These are phyloP conservation scores for Turnera subulata DNA, from an alignment of 345 rosid species.

Conservation along the genomic window DNA sequence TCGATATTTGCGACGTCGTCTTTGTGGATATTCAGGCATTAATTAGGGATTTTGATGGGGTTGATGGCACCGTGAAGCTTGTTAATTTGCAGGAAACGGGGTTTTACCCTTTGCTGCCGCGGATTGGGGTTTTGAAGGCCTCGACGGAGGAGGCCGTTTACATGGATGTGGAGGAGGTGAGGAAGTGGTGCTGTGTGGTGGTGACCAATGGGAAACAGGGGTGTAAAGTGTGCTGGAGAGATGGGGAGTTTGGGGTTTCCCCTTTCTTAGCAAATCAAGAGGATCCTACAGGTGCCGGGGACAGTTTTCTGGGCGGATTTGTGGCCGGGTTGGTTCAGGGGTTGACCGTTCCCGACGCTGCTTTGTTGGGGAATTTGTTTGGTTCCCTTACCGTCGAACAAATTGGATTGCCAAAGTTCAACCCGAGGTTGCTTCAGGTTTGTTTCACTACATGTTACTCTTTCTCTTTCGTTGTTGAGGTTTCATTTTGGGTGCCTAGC, in stretches of 20 bases:
- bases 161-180: conserved; percentile 78
- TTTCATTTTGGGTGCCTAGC: not conserved
- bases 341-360: conserved; percentile 83
- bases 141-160: conserved; percentile 78
- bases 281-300: conserved; percentile 99
- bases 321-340: conserved; percentile 75
- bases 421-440: conserved; percentile 65
- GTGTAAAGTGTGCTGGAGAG: conserved; percentile 52
- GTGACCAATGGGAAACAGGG: conserved; percentile 90
- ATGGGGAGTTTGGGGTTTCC: conserved; percentile 41
- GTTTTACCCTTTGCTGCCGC: conserved; percentile 51
- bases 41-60: conserved; percentile 58
- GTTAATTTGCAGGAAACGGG: conserved; percentile 57
- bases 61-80: conserved; percentile 65
- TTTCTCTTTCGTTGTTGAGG: not conserved
- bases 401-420: conserved; percentile 78
- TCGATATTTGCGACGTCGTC: conserved; percentile 62
- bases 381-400: conserved; percentile 92
- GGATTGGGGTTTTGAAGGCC: conserved; percentile 73
- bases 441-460: not conserved
- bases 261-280: conserved; percentile 72
- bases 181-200: conserved; percentile 71
- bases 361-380: conserved; percentile 80
- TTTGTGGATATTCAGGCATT: conserved; percentile 81
- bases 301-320: conserved; percentile 82